Base-by-base conservation (phyloP, 805 yeast genomes). In the Wickerhamiella hasegawae region DNA sequence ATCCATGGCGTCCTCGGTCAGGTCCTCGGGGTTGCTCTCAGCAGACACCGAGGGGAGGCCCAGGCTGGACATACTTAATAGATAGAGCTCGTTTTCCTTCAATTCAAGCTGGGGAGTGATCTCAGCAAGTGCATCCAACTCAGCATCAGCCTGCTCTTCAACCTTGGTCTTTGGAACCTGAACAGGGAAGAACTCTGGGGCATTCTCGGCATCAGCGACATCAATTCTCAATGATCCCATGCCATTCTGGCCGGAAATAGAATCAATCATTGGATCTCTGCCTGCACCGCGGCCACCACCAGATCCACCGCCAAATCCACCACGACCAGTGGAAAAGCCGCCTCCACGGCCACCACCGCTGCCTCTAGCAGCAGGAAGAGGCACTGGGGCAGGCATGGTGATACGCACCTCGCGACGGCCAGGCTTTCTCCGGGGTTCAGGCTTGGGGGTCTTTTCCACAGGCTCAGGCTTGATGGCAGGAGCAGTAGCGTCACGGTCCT, bases 401-500 rank as follows among this genome's bases (percentile, higher is more conserved):
- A 17, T 28, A 5, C 20, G 11, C 10, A 8, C 16, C 19, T 16
- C 31, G 31, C 18, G 40, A 39, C 34, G 37, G n/a, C n/a, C n/a
- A n/a, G n/a, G n/a, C 23, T 19, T 31, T 31, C 30, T 37, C 15
- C 44, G 44, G 19, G 42, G 46, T 8, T 38, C 22, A 23, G 37
- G 32, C 12, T 28, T 22, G 14, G 35, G 21, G 3, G 28, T 59
- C 58, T 33, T 62, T 36, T 33, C 58, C 31, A 22, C 47, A 22
- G 33, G 51, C 46, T 29, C 49, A 22, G 39, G 50, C 39, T 34
- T 60, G 40, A 65, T 58, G 43, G 63, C 67, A 4, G 84, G 83
- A 0, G 84, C 85, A 36, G 71, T 69, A 19, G 79, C 73, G 17
- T 73, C 94, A 53, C 94, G 63, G 46, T 83, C 94, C 45, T 80